Percentiles rank a stretch among this genome's conserved stretches.
phyloP scores from a whole-genome alignment of 768 basidiomycete genomes.

The Naematelia encephala region DNA sequence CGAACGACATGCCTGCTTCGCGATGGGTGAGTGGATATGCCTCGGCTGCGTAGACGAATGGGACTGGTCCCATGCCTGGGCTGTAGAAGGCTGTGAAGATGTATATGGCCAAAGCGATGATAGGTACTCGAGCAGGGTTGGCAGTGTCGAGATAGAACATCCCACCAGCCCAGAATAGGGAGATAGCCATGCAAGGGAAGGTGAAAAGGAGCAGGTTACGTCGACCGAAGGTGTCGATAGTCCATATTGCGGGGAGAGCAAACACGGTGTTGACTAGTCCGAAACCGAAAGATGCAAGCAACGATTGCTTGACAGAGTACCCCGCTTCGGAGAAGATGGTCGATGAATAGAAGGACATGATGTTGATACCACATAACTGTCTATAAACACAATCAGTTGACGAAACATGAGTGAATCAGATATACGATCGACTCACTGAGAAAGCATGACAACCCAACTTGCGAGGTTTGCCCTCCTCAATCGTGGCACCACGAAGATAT shows the following conservation, averaged over 20 bases:
- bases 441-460: constrained; percentile 49
- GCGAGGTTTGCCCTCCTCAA: constrained; percentile 51
- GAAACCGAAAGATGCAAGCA: constrained; percentile 47
- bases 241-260: constrained; percentile 11
- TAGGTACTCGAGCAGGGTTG: constrained; percentile 53
- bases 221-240: constrained; percentile 68
- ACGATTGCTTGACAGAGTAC: constrained; percentile 36
- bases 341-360: constrained; percentile 50
- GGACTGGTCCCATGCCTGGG: constrained; percentile 78
- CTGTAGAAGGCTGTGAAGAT: constrained; percentile 37
- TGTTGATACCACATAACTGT: constrained; percentile 48
- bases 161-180: neutral
- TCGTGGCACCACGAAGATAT: constrained; percentile 53
- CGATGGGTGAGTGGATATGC: constrained; percentile 80
- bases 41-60: constrained; percentile 62
- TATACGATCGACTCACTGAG: too few species aligned
- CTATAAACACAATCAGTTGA: too few species aligned
- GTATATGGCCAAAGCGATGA: constrained; percentile 48
- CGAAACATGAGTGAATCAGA: too few species aligned
- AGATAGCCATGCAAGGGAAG: constrained; percentile 70
- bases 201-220: constrained; percentile 70
- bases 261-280: constrained; percentile 38
- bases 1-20: constrained; percentile 73
- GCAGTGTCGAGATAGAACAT: constrained; percentile 54
- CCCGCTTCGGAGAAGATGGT: constrained; percentile 52